Evolutionary conservation across 108 stramenopile species (phyloP).

Genomic region (Nitzschia sp.): DNA sequence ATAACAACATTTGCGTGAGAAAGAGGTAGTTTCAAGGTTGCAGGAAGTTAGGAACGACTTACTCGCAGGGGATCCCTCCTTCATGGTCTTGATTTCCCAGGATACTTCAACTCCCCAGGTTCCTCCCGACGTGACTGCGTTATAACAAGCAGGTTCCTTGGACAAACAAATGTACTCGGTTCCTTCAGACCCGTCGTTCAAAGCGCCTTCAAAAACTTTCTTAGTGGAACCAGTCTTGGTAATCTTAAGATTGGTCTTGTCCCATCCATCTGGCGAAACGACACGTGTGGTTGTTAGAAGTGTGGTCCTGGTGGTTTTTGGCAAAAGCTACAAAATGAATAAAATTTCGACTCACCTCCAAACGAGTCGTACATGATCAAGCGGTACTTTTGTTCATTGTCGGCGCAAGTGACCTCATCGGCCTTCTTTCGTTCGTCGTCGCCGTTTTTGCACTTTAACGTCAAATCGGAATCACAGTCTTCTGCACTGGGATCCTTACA

Average conservation of each 20-base stretch:
- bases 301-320: constrained; percentile 5
- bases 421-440: constrained; percentile 26
- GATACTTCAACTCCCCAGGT: constrained; percentile 90
- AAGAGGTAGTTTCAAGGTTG: not conserved
- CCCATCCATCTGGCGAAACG: constrained; percentile 97
- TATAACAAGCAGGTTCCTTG: constrained; percentile 68
- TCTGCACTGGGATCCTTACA: constrained; percentile 76
- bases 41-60: too few relatives aligned
- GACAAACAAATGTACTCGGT: constrained; percentile 74
- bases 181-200: constrained; percentile 73
- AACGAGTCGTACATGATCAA: constrained; percentile 44
- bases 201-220: constrained; percentile 59
- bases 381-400: constrained; percentile 51
- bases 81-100: constrained; percentile 77
- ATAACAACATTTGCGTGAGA: not conserved
- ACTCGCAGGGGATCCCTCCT: constrained; percentile 55
- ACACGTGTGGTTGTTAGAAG: too few relatives aligned
- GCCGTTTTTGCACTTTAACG: constrained; percentile 46
- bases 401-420: constrained; percentile 30
- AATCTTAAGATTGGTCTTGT: constrained; percentile 57
- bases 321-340: constrained; percentile 10
- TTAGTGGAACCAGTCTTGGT: constrained; percentile 15
- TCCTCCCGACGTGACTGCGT: constrained; percentile 68
- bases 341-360: too few relatives aligned
- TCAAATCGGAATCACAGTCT: constrained; percentile 60